These are phyloP conservation scores for Lasiodiplodia sp. DNA, from an alignment of 2,329 filamentous ascomycete species.

Conservation along the genomic window DNA sequence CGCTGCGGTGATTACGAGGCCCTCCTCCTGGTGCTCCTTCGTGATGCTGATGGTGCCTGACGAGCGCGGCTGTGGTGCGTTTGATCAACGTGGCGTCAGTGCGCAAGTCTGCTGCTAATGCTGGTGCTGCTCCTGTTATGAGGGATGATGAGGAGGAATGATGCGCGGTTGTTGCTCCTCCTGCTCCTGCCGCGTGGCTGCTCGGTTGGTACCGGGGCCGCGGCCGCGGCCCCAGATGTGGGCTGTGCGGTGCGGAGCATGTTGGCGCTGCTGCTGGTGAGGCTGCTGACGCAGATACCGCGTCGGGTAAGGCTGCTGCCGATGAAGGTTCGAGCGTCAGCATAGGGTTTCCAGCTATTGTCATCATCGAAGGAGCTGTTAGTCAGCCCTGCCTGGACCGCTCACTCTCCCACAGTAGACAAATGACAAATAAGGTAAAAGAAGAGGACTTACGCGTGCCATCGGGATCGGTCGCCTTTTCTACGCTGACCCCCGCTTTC, in stretches of 20 bases:
- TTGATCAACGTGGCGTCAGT: constrained; percentile 1
- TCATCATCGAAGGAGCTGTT: constrained; percentile 11
- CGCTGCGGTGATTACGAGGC: neutral
- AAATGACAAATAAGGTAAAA: too few species aligned
- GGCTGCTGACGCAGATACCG: neutral
- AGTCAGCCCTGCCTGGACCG: constrained; percentile 5
- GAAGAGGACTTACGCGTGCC: neutral
- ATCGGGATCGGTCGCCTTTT: neutral
- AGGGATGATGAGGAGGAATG: neutral
- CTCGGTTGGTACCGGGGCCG: neutral
- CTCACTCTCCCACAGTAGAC: neutral
- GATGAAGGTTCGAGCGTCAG: neutral
- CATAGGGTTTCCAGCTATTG: neutral
- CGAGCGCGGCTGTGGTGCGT: neutral
- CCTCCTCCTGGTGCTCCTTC: neutral
- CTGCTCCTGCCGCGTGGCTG: neutral
- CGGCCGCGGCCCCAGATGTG: neutral
- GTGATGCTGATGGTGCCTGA: neutral
- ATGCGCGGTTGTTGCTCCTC: neutral
- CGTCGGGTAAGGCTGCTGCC: neutral
- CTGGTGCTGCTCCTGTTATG: neutral
- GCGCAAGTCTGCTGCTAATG: neutral
- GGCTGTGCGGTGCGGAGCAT: constrained; percentile 12
- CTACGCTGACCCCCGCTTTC: neutral
- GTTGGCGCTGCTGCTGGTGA: neutral